phyloP scores from a whole-genome alignment of 2,329 filamentous ascomycete species.

The Fusarium guadeloupense region DNA sequence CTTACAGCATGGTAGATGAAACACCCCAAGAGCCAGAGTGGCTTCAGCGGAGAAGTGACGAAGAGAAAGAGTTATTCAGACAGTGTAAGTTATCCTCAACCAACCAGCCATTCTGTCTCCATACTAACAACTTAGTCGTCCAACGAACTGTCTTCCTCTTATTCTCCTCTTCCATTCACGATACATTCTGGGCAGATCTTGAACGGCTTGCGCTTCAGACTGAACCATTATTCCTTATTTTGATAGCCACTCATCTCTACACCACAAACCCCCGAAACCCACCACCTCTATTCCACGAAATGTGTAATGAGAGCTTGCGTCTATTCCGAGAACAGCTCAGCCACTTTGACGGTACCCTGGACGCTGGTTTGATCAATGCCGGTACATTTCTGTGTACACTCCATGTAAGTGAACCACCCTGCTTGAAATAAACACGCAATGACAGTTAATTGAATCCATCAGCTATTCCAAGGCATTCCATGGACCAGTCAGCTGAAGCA shows the following conservation, averaged over 20 bases:
- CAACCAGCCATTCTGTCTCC: background rate
- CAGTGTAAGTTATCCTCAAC: background rate
- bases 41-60: background rate
- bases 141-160: conserved; percentile 21
- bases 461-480: conserved; percentile 31
- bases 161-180: conserved; percentile 22
- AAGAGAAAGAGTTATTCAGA: conserved; percentile 3
- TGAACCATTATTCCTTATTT: conserved; percentile 15
- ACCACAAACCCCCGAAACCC: conserved; percentile 10
- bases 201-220: background rate
- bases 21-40: background rate
- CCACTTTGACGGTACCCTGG: conserved; percentile 1
- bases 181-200: conserved; percentile 9
- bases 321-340: conserved; percentile 17
- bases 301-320: conserved; percentile 21
- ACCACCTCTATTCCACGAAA: conserved; percentile 4
- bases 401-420: conserved; percentile 3
- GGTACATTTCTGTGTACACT: conserved; percentile 27
- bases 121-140: background rate
- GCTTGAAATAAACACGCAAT: background rate
- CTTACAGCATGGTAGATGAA: no score
- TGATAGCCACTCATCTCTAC: conserved; percentile 27
- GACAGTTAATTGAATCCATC: background rate
- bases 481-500: conserved; percentile 27
- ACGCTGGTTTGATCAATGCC: conserved; percentile 7